Evolutionary conservation across 208 protist species (phyloP), one percentile per base, ranked within the genome.

Genomic region (Trypanosoma scelopori): DNA sequence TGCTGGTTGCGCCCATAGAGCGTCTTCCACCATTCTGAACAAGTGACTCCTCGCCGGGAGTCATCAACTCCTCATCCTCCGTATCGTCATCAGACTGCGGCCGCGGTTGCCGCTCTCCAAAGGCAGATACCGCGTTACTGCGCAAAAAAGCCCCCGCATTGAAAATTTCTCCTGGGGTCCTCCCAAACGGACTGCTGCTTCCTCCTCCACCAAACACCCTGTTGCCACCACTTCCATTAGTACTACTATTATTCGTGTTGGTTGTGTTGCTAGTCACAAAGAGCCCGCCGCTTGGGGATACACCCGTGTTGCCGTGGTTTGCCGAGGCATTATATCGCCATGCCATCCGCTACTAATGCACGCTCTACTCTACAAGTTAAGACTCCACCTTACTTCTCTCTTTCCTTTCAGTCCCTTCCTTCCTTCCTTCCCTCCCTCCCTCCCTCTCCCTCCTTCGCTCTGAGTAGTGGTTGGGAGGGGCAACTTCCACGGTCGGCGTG

Each of bases 121-220:
- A 22, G 20, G 13, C 20, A 37, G 53, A 43, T 43, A 12, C 9
- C 4, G 72, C 84, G 58, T 86, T 89, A 18, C 78, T 76, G 7
- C 85, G 63, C 22, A 92, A 62, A 63, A 85, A 87, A 15, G 68
- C 82, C 12, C 82, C 80, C 1, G 85, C 85, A 28, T 30, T 42
- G 6, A 67, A 67, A 25, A 69, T 65, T 5, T 22, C 27, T 0
- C 2, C 39, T 50, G 42, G 7, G 18, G 48, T 0, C 1, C 28
- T 61, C 20, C 22, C n/a, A 39, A 59, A 69, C 3, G 50, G 7
- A 5, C n/a, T 23, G 30, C 45, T 41, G 4, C n/a, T 53, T 25
- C 11, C 53, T 25, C 11, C 53, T 45, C 5, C 50, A 42, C 97
- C 97, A 94, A 99, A 99, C 75, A 98, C 98, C 12, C 99, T 84